phyloP scores from a whole-genome alignment of 768 basidiomycete genomes.

The Boletus rufocinnamomeus region DNA sequence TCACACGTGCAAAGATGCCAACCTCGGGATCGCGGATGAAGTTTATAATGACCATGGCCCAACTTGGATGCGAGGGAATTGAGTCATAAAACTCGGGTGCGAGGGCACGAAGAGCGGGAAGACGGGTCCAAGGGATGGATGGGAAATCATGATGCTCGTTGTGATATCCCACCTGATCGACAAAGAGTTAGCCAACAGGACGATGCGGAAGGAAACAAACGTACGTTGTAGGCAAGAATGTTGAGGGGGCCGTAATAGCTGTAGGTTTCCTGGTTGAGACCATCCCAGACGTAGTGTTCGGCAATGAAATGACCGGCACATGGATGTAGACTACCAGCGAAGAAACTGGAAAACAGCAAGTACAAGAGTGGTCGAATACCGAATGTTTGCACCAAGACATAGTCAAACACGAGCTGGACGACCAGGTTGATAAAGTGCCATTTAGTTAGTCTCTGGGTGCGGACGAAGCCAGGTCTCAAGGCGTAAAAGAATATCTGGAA shows the following conservation, averaged over 20 bases:
- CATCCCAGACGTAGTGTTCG: conserved; percentile 95
- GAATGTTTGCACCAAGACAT: conserved; percentile 53
- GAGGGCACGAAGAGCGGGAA: conserved; percentile 77
- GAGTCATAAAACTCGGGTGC: conserved; percentile 93
- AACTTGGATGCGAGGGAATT: conserved; percentile 84
- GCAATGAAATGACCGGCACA: conserved; percentile 98
- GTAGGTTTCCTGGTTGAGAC: conserved; percentile 91
- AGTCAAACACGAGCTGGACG: conserved; percentile 72
- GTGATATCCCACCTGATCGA: conserved; percentile 87
- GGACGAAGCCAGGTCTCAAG: conserved; percentile 90
- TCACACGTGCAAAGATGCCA: conserved; percentile 86
- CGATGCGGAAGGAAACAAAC: conserved; percentile 29
- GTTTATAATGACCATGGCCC: conserved; percentile 93
- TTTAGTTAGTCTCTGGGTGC: conserved; percentile 71
- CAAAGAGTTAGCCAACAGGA: background rate
- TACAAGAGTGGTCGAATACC: conserved; percentile 66
- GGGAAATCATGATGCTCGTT: conserved; percentile 99
- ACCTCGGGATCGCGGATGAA: conserved; percentile 91
- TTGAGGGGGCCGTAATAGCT: conserved; percentile 96
- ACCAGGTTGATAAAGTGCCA: conserved; percentile 86
- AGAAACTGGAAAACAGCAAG: conserved; percentile 87
- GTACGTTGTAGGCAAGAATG: conserved; percentile 87
- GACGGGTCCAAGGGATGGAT: conserved; percentile 91
- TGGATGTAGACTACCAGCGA: conserved; percentile 94
- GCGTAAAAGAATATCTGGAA: conserved; percentile 99